Evolutionary conservation across 495 filamentous ascomycete species (phyloP), one percentile per base, ranked within the genome.

Genomic region (Platismatia glauca): DNA sequence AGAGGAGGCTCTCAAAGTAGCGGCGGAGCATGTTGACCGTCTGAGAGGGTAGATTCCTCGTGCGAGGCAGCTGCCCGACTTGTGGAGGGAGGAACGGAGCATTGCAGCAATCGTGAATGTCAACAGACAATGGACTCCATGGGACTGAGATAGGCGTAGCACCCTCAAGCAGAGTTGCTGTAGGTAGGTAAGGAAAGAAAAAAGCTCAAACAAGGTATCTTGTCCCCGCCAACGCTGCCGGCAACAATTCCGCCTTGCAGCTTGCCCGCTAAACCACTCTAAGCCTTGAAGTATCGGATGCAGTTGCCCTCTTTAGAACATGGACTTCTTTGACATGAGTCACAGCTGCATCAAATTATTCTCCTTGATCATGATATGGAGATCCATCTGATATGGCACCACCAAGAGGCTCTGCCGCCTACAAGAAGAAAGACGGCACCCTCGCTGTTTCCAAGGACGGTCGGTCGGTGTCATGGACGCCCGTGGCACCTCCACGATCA

Each of bases 341-440:
- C 52, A 53, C 35, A 60, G 2, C 48, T 58, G 38, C 34, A 53
- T 39, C 11, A 27, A 13, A n/a, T 13, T 38, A 15, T 55, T 27
- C 18, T 33, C 46, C 12, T 27, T 33, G 39, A 60, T 38, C 48
- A 57, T 67, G 65, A 57, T 56, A 61, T 64, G 61, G 61, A 67
- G 61, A 27, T n/a, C 50, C 29, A 20, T 16, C 33, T 64, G 55
- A 70, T 22, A 81, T 82, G 81, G 76, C 86, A 71, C 76, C 85
- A 72, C 82, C 82, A 59, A 83, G 81, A 73, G 89, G 85, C 69
- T 81, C 82, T 63, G 87, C 90, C 62, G 79, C 84, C 59, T 97
- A 93, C 81, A 97, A 96, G 78, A 98, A 98, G 80, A 91, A 93
- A 77, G 91, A 97, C 79, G 94, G 94, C 71, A 84, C 81, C 68